A percentile compares a stretch with the other conserved stretches of the same genome.
These are phyloP conservation scores for Rasamsonia emersonii DNA, from an alignment of 2,329 filamentous ascomycete genomes.

Conservation along the genomic window DNA sequence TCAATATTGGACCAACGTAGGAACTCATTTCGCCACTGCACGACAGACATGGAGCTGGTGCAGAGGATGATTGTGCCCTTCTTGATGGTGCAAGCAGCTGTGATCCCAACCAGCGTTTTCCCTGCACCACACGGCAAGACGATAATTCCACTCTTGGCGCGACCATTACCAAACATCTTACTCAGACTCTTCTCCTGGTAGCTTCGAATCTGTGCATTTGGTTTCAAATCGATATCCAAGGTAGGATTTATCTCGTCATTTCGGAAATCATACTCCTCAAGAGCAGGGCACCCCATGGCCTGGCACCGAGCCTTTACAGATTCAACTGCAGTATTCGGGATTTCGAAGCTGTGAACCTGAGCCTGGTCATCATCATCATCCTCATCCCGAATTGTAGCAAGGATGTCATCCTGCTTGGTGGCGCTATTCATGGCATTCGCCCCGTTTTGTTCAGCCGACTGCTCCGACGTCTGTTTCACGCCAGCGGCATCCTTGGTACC, in stretches of 20 bases:
- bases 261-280: conserved; percentile 96
- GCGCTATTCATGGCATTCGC: conserved; percentile 31
- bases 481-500: conserved; percentile 91
- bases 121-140: conserved; percentile 93
- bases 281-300: conserved; percentile 73
- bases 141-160: conserved; percentile 95
- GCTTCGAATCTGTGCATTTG: conserved; percentile 78
- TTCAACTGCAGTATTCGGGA: conserved; percentile 73
- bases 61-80: conserved; percentile 93
- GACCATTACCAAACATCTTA: conserved; percentile 99
- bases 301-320: conserved; percentile 83
- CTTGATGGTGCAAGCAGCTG: conserved; percentile 93
- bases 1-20: conserved; percentile 99
- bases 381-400: conserved; percentile 60
- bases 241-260: conserved; percentile 85
- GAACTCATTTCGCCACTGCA: conserved; percentile 95
- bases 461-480: conserved; percentile 60
- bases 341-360: conserved; percentile 88
- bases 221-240: conserved; percentile 85
- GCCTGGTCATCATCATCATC: conserved; percentile 79
- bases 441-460: conserved; percentile 17
- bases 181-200: conserved; percentile 97
- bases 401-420: conserved; percentile 57
- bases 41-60: conserved; percentile 95
- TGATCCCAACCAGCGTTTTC: conserved; percentile 97